Evolutionary conservation across 2,329 filamentous ascomycete genomes (phyloP), one percentile per base, ranked within the genome.

Genomic region (Colletotrichum liaoningense): DNA sequence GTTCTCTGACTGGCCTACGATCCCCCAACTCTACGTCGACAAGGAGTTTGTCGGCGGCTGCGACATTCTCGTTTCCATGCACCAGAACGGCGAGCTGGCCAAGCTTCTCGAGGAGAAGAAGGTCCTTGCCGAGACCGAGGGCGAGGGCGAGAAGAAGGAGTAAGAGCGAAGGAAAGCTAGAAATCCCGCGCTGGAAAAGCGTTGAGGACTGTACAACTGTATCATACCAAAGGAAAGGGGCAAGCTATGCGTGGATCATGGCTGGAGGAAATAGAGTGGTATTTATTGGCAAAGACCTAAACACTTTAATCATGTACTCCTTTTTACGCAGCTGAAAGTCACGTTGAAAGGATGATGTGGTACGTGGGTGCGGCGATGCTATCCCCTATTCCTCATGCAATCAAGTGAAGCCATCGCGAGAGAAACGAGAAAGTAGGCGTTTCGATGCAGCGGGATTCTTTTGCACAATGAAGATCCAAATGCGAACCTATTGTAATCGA

Each of bases 1-100:
- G 85, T 99, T 97, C 88, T 98, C 95, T 1, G 97, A 98, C 82
- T 99, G 97, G 97, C 97, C 97, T 16, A 99, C 97, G 24, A 98
- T 99, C 81, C 97, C 97, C 7, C 97, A 99, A 84, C 89, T 99
- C 22, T 99, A 98, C 84, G 88, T 99, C 64, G 91, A 97, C 75
- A 96, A 96, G 86, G 96, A 99, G 82, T 99, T 99, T 81, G 88
- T 99, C 59, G 97, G 97, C 68, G 97, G 97, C n/a, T 98, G 95
- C 82, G 97, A 99, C 83, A 99, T 99, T 76, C 84, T 99, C 78
- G 93, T 98, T 82, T 93, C 93, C 2, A 98, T 99, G 97, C 96
- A 98, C 86, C 94, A 98, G 85, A 97, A 94, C 80, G 97, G 97
- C 33, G 95, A 97, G 77, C 86, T 99, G 79, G 94, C 95, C 9